phyloP scores from a whole-genome alignment of 2,329 filamentous ascomycete genomes.

The Elsinoe arachidis region DNA sequence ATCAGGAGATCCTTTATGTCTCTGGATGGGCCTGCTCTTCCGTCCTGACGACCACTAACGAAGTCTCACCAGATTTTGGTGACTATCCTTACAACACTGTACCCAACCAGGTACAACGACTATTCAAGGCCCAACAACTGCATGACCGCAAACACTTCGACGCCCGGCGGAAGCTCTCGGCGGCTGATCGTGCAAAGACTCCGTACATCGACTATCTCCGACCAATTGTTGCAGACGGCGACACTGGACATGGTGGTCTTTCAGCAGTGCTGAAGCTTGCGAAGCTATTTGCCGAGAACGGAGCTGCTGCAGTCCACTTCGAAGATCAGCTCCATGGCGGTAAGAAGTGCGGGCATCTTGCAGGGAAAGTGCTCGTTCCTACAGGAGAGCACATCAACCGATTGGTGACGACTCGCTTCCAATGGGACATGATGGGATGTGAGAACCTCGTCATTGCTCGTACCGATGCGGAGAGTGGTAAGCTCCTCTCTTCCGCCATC shows the following conservation, averaged over 20 bases:
- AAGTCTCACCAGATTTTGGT: slow-evolving; percentile 94
- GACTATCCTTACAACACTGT: slow-evolving; percentile 99
- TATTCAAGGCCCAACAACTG: slow-evolving; percentile 94
- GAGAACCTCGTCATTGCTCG: slow-evolving; percentile 93
- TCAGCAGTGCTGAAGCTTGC: slow-evolving; percentile 91
- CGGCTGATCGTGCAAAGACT: slow-evolving; percentile 62
- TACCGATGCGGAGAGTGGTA: slow-evolving; percentile 91
- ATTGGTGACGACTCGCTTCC: slow-evolving; percentile 81
- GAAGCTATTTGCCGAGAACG: slow-evolving; percentile 95
- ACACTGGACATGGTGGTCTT: slow-evolving; percentile 87
- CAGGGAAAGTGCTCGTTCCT: slow-evolving; percentile 91
- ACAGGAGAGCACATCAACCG: slow-evolving; percentile 95
- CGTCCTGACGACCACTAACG: slow-evolving; percentile 85
- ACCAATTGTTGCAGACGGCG: slow-evolving; percentile 91
- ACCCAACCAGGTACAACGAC: slow-evolving; percentile 90
- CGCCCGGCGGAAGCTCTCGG: slow-evolving; percentile 63
- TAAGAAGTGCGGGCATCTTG: slow-evolving; percentile 96
- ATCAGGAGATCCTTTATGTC: slow-evolving; percentile 93
- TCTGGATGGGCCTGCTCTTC: slow-evolving; percentile 98
- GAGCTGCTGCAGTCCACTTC: slow-evolving; percentile 91
- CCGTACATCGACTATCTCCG: slow-evolving; percentile 88
- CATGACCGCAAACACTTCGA: slow-evolving; percentile 97
- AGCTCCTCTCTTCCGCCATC: slow-evolving; percentile 79
- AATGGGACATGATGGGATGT: slow-evolving; percentile 96
- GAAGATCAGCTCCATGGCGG: slow-evolving; percentile 96